Percentiles rank a stretch among this genome's conserved stretches.
phyloP scores from a whole-genome alignment of 2,329 filamentous ascomycete species.

The Phyllosticta paracitricarpa region DNA sequence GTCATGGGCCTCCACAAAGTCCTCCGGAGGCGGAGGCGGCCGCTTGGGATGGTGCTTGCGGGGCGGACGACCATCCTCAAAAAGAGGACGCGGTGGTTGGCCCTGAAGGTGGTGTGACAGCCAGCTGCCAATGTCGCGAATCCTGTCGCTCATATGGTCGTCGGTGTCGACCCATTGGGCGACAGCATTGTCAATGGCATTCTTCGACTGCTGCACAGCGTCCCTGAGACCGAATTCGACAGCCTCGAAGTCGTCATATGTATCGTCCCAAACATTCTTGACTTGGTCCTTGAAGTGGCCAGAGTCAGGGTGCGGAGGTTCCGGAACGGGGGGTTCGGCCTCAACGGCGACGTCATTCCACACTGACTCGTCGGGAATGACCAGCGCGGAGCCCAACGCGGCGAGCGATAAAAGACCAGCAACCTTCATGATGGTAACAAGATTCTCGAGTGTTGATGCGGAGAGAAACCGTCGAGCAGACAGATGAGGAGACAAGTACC shows the following conservation, averaged over 20 bases:
- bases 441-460: not conserved
- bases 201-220: constrained; percentile 20
- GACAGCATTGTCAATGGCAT: constrained; percentile 35
- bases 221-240: constrained; percentile 10
- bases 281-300: constrained; percentile 24
- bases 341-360: constrained; percentile 24
- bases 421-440: constrained; percentile 40
- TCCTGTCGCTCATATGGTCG: constrained; percentile 29
- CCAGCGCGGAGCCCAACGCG: constrained; percentile 41
- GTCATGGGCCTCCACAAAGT: constrained; percentile 25
- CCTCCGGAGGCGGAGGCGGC: constrained; percentile 22
- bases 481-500: not conserved
- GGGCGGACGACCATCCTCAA: not conserved
- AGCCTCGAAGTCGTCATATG: constrained; percentile 14
- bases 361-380: constrained; percentile 41
- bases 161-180: constrained; percentile 29
- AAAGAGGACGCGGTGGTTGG: constrained; percentile 14
- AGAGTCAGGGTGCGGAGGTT: constrained; percentile 17
- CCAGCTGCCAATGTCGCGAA: constrained; percentile 38
- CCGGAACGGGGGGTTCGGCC: constrained; percentile 19
- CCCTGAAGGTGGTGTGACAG: constrained; percentile 22
- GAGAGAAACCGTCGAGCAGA: not conserved
- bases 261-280: constrained; percentile 21
- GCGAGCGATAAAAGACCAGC: constrained; percentile 39
- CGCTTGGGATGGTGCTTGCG: constrained; percentile 13